Percentiles rank a stretch among this genome's conserved stretches.
phyloP scores from a whole-genome alignment of 2,329 filamentous ascomycete species.

The Fusarium albosuccineum region DNA sequence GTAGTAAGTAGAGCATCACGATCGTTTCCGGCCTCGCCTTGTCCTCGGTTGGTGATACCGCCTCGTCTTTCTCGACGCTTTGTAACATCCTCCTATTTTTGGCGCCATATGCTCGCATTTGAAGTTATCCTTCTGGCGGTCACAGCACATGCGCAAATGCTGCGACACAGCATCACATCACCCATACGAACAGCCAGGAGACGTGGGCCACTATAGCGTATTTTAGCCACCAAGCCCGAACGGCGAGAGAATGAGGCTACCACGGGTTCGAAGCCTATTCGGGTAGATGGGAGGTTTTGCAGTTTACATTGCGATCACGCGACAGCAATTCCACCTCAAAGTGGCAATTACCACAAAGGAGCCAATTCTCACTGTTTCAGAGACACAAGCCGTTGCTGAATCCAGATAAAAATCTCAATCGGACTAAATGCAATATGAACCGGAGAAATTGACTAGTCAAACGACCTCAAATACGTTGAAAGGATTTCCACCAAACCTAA shows the following conservation, averaged over 20 bases:
- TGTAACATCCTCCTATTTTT: neutral
- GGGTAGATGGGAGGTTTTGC: no score
- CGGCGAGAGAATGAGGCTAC: neutral
- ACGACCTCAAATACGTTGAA: no score
- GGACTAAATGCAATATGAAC: no score
- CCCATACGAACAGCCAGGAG: constrained; percentile 9
- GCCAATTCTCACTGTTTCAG: no score
- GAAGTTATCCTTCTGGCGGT: neutral
- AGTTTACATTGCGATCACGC: no score
- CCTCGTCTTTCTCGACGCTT: neutral
- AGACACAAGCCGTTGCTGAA: no score
- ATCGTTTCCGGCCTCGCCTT: neutral
- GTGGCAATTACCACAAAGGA: no score
- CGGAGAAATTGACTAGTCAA: no score
- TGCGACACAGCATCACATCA: neutral
- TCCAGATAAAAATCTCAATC: no score
- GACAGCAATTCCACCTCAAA: no score
- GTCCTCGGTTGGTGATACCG: neutral
- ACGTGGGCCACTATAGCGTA: constrained; percentile 1
- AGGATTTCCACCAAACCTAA: no score
- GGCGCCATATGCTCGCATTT: neutral
- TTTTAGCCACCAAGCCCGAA: neutral
- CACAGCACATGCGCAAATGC: constrained; percentile 6
- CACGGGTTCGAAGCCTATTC: no score
- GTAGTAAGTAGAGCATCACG: neutral